Conservation (phyloP, 805 yeast genomes). For the Kodamaea laetipori region DNA sequence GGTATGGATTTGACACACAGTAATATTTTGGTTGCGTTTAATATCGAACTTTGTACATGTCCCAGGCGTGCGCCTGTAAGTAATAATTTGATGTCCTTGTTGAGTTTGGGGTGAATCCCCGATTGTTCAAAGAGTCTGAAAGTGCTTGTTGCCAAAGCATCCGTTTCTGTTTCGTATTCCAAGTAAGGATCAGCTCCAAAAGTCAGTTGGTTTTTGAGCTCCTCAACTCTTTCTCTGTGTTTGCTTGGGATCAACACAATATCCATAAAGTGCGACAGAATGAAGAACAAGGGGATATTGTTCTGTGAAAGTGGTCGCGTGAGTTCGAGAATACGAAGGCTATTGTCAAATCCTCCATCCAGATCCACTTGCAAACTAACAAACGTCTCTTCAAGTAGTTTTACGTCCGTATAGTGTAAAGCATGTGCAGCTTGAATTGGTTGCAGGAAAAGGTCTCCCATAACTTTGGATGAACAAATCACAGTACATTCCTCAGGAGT, state of each 20-base stretch:
- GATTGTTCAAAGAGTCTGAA: conserved; percentile 38
- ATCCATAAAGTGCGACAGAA: conserved; percentile 65
- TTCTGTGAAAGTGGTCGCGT: conserved; percentile 61
- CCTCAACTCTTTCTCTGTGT: conserved; percentile 46
- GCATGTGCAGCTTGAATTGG: conserved; percentile 37
- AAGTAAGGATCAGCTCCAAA: background rate
- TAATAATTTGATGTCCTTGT: conserved; percentile 42
- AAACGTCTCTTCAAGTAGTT: conserved; percentile 46
- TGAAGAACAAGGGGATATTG: conserved; percentile 59
- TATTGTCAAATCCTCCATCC: conserved; percentile 56
- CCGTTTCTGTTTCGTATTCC: conserved; percentile 7
- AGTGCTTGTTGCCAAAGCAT: conserved; percentile 33
- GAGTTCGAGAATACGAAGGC: conserved; percentile 53
- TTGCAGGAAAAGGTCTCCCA: conserved; percentile 39
- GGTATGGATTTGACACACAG: conserved; percentile 31
- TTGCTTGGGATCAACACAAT: conserved; percentile 58
- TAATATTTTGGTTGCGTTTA: conserved; percentile 43
- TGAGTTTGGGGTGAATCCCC: conserved; percentile 48
- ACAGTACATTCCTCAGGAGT: conserved; percentile 66
- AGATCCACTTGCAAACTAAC: conserved; percentile 60
- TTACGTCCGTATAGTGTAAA: conserved; percentile 37
- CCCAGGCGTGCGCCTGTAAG: conserved; percentile 62
- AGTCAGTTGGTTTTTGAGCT: conserved; percentile 30
- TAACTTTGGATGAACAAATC: conserved; percentile 48
- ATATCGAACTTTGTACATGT: conserved; percentile 43